Evolutionary conservation across 1,284 basidiomycete species (phyloP).

Genomic region (Pseudozyma sp.): DNA sequence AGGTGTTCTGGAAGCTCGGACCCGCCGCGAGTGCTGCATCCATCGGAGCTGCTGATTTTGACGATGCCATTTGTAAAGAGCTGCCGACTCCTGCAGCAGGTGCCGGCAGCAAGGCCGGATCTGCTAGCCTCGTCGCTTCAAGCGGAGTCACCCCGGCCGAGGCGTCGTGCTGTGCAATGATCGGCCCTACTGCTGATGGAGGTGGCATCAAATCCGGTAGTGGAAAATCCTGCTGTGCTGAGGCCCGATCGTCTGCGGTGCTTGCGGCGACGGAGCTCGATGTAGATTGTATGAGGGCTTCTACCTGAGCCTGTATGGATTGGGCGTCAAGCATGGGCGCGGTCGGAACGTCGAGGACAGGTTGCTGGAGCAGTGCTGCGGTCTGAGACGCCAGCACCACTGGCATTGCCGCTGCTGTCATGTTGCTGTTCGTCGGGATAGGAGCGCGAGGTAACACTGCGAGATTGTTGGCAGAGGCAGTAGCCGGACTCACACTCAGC

Average conservation of each 20-base stretch:
- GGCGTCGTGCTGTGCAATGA: background rate
- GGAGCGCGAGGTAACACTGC: conserved; percentile 5
- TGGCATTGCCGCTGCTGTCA: background rate
- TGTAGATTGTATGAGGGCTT: conserved; percentile 40
- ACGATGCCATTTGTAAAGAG: background rate
- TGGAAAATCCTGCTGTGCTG: background rate
- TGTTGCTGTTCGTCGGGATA: background rate
- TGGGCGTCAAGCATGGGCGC: conserved; percentile 33
- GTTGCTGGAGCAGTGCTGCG: conserved; percentile 2
- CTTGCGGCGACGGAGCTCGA: conserved; percentile 26
- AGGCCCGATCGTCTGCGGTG: background rate
- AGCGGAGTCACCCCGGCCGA: background rate
- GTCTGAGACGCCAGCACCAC: background rate
- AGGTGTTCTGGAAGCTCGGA: conserved; percentile 42
- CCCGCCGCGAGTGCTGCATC: conserved; percentile 4
- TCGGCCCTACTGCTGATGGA: conserved; percentile 1
- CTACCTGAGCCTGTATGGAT: conserved; percentile 42
- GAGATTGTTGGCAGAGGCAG: conserved; percentile 2
- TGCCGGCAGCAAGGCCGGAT: conserved; percentile 1
- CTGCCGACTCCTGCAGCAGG: background rate
- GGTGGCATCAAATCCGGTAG: background rate
- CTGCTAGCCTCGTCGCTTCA: background rate
- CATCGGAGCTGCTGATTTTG: conserved; percentile 5
- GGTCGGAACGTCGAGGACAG: background rate
- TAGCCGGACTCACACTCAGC: conserved; percentile 1